phyloP scores from a whole-genome alignment of 2,329 filamentous ascomycete genomes.

The Paramyrothecium sp. region DNA sequence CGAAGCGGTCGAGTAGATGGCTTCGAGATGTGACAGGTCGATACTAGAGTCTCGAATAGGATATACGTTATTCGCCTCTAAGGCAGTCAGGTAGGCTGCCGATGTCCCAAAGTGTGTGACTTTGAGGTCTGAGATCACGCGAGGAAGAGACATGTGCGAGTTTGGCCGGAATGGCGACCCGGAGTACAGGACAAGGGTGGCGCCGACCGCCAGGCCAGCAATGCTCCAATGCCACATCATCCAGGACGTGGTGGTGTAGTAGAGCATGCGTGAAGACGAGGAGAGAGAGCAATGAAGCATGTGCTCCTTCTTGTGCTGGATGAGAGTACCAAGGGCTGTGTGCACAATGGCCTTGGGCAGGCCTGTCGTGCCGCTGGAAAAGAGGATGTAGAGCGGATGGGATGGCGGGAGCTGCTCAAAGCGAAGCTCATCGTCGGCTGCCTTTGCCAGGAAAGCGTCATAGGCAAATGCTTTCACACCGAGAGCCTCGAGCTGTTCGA shows the following conservation, averaged over 20 bases:
- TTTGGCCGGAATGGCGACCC: conserved; percentile 85
- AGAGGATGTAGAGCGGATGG: conserved; percentile 91
- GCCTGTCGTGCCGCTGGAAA: conserved; percentile 86
- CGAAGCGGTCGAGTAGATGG: conserved; percentile 92
- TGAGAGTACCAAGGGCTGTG: conserved; percentile 81
- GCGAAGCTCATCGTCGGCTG: conserved; percentile 43
- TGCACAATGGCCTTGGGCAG: conserved; percentile 93
- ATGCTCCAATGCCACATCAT: conserved; percentile 99
- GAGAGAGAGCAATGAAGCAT: conserved; percentile 80
- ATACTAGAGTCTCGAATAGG: conserved; percentile 54
- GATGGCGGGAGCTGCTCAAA: conserved; percentile 82
- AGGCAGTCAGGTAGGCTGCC: conserved; percentile 86
- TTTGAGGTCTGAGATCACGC: conserved; percentile 72
- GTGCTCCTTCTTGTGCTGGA: conserved; percentile 98
- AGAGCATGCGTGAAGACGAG: conserved; percentile 74
- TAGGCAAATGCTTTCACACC: conserved; percentile 44
- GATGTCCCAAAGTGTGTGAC: conserved; percentile 96
- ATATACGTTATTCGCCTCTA: conserved; percentile 73
- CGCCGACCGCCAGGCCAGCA: conserved; percentile 78
- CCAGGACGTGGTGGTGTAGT: conserved; percentile 95
- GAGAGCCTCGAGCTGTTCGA: conserved; percentile 37
- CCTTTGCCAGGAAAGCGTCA: conserved; percentile 39
- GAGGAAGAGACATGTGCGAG: conserved; percentile 78
- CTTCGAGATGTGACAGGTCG: conserved; percentile 65
- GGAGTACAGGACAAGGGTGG: conserved; percentile 85